Conservation (phyloP, 2,329 filamentous ascomycete genomes). For the Fusarium brachygibbosum region DNA sequence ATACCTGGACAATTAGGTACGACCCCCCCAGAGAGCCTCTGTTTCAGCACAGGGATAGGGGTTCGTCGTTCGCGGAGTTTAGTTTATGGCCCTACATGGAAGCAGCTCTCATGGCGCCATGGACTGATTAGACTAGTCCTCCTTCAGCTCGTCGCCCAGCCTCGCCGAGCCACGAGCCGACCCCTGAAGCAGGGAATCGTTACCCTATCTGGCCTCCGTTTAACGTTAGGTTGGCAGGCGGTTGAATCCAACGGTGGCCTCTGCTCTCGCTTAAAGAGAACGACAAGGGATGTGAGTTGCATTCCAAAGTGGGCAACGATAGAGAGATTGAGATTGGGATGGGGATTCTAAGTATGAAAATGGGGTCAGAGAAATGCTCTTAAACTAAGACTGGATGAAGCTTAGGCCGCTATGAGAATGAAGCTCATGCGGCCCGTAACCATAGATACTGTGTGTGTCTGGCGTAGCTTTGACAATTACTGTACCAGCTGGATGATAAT, state of each 20-base stretch:
- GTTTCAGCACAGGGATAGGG: constrained; percentile 47
- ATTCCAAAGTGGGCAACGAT: constrained; percentile 26
- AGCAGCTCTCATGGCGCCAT: constrained; percentile 17
- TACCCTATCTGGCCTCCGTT: constrained; percentile 27
- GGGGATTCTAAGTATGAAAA: constrained; percentile 4
- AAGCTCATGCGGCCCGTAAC: constrained; percentile 27
- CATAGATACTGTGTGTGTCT: constrained; percentile 1
- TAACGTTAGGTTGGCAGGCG: constrained; percentile 33
- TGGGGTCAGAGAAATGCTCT: background rate
- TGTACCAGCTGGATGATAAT: background rate
- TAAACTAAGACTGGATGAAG: constrained; percentile 26
- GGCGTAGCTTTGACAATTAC: constrained; percentile 5
- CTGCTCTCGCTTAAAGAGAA: constrained; percentile 37
- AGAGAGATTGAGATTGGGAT: constrained; percentile 30
- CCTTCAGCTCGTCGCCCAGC: constrained; percentile 34
- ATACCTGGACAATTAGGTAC: constrained; percentile 24
- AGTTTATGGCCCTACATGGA: constrained; percentile 1
- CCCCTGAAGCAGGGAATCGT: constrained; percentile 35
- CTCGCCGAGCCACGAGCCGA: constrained; percentile 36
- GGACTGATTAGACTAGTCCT: constrained; percentile 37
- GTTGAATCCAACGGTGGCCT: constrained; percentile 44
- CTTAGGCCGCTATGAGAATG: constrained; percentile 29
- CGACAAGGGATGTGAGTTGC: constrained; percentile 40
- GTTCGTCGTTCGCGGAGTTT: constrained; percentile 23
- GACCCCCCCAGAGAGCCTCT: constrained; percentile 45